Conservation (phyloP, 2,329 filamentous ascomycete genomes). For the Camillea tinctor region DNA sequence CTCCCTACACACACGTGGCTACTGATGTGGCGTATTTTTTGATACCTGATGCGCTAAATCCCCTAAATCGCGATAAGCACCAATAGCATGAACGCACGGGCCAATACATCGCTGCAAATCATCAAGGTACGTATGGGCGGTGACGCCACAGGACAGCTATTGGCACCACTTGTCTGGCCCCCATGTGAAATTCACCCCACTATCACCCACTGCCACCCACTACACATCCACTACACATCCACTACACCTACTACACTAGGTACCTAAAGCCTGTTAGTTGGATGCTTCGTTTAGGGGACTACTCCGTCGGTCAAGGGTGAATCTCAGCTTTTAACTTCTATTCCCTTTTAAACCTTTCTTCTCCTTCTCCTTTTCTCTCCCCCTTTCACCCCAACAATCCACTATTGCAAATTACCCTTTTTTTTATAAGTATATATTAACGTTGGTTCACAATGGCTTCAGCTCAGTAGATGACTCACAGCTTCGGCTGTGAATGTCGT, state of each 20-base stretch:
- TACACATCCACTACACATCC: not conserved
- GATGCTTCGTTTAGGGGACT: not conserved
- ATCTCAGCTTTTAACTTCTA: constrained; percentile 7
- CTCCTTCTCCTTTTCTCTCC: not conserved
- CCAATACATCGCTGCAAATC: not conserved
- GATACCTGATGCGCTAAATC: not conserved
- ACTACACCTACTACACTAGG: not conserved
- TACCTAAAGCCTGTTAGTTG: not conserved
- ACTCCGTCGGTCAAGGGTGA: constrained; percentile 10
- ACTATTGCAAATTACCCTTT: constrained; percentile 8
- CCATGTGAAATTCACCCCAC: constrained; percentile 16
- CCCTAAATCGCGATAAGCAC: not conserved
- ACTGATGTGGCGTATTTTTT: not conserved
- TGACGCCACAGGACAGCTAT: constrained; percentile 9
- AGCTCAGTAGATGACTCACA: constrained; percentile 47
- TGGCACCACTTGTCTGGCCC: not conserved
- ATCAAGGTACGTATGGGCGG: constrained; percentile 2
- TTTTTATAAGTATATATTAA: not conserved
- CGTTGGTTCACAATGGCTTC: constrained; percentile 41
- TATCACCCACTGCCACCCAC: too few relatives aligned
- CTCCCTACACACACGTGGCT: not conserved
- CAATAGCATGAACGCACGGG: not conserved
- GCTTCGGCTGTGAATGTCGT: constrained; percentile 52
- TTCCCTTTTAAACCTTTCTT: not conserved
- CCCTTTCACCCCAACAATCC: too few relatives aligned